Evolutionary conservation across 495 filamentous ascomycete species (phyloP).

Genomic region (Neurospora hispaniola): DNA sequence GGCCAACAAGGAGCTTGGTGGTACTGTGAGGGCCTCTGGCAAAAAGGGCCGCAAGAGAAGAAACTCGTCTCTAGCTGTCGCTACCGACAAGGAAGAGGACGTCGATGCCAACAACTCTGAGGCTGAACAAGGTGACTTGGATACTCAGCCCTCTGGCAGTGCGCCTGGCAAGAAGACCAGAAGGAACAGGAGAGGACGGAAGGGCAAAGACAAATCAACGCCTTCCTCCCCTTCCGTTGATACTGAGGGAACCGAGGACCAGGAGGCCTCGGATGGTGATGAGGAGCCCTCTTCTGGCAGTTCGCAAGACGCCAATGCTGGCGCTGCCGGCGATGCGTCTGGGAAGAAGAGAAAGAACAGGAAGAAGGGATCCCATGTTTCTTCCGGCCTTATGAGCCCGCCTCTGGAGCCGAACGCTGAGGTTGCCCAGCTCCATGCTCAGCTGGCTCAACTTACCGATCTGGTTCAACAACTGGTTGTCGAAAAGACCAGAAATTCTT

Average conservation of each 20-base stretch:
- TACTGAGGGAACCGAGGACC: not conserved
- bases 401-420: not conserved
- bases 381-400: not conserved
- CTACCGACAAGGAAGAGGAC: slow-evolving; percentile 3
- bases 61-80: not conserved
- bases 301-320: not conserved
- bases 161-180: slow-evolving; percentile 16
- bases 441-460: not conserved
- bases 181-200: slow-evolving; percentile 24
- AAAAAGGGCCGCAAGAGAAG: not conserved
- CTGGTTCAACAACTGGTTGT: not conserved
- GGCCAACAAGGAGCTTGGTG: not conserved
- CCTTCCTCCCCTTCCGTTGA: not conserved
- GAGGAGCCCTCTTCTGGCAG: not conserved
- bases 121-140: slow-evolving; percentile 1
- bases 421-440: not conserved
- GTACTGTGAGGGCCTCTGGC: not conserved
- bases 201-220: slow-evolving; percentile 13
- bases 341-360: slow-evolving; percentile 7
- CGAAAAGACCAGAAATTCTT: not conserved
- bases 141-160: not conserved
- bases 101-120: not conserved
- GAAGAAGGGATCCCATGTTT: not conserved
- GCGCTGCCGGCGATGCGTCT: not conserved
- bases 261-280: not conserved